Evolutionary conservation across 768 basidiomycete genomes (phyloP).

Genomic region (Russula sp.): DNA sequence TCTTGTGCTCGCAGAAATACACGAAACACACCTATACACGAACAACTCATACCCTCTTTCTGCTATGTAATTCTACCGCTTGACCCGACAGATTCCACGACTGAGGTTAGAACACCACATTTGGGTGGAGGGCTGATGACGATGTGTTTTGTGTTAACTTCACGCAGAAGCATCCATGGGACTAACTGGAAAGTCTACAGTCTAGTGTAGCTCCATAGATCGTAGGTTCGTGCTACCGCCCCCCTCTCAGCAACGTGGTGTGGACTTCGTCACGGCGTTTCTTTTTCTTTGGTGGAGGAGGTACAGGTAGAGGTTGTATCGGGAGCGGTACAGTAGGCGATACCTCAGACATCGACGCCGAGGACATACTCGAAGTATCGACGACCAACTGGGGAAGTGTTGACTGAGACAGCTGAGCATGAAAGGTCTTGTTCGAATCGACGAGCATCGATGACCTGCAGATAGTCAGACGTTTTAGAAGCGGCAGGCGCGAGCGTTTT

Average conservation of each 20-base stretch:
- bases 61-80: too few relatives aligned
- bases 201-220: background rate
- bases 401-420: conserved; percentile 25
- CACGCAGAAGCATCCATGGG: too few relatives aligned
- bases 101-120: background rate
- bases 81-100: background rate
- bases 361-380: conserved; percentile 2
- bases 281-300: too few relatives aligned
- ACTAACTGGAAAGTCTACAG: background rate
- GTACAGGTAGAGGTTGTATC: too few relatives aligned
- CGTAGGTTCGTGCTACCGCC: background rate
- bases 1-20: conserved; percentile 4
- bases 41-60: background rate
- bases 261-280: too few relatives aligned
- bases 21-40: conserved; percentile 8
- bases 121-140: background rate
- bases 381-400: background rate
- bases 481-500: too few relatives aligned
- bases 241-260: conserved; percentile 8
- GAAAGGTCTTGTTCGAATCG: conserved; percentile 24
- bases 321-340: background rate
- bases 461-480: too few relatives aligned
- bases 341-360: background rate
- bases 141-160: too few relatives aligned
- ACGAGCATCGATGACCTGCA: conserved; percentile 30